A percentile compares a stretch with the other conserved stretches of the same genome.
phyloP scores from a whole-genome alignment of 257 asterid species.

The Primulina huaijiensis region DNA sequence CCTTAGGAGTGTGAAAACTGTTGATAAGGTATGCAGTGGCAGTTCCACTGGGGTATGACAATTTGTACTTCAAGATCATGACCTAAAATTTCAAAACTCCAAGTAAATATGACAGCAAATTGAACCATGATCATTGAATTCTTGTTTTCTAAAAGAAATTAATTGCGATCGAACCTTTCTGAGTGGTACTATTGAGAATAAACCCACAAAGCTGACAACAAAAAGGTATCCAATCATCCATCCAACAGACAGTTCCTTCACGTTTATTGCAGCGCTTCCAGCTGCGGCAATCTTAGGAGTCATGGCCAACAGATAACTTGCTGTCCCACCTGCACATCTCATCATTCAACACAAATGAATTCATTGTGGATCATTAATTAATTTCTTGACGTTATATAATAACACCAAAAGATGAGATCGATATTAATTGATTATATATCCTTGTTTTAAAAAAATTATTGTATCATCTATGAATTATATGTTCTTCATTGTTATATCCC shows the following conservation, averaged over 20 bases:
- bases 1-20: conserved; percentile 87
- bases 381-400: too few species aligned
- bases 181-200: conserved; percentile 71
- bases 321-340: conserved; percentile 60
- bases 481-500: too few species aligned
- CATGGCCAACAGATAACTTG: conserved; percentile 71
- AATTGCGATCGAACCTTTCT: conserved; percentile 44
- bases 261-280: conserved; percentile 48
- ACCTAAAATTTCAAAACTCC: conserved; percentile 31
- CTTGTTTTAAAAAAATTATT: too few species aligned
- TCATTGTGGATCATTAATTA: not conserved
- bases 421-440: too few species aligned
- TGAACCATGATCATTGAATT: not conserved
- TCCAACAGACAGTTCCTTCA: conserved; percentile 47
- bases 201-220: conserved; percentile 68
- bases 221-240: conserved; percentile 66
- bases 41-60: conserved; percentile 88
- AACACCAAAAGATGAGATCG: too few species aligned
- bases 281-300: conserved; percentile 43
- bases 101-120: not conserved
- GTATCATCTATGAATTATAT: too few species aligned
- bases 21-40: conserved; percentile 84
- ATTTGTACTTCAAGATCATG: conserved; percentile 73
- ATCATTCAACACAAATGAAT: not conserved
- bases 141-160: not conserved